These are phyloP conservation scores for Solanum chacoense DNA, from an alignment of 305 asterid species.

Conservation along the genomic window DNA sequence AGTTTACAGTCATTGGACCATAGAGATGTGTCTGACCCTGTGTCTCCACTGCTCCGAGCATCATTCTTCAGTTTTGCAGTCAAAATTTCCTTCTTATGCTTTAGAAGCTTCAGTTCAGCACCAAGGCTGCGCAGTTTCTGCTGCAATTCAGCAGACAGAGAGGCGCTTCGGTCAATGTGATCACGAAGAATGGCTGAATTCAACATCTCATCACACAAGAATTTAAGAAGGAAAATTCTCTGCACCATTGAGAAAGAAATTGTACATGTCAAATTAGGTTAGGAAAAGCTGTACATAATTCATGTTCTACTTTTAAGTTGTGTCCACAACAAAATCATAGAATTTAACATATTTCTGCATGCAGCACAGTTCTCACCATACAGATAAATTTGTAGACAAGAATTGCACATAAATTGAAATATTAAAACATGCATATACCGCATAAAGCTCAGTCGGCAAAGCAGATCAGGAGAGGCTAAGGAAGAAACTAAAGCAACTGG, in stretches of 20 bases:
- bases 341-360: neutral
- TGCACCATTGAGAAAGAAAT: conserved; percentile 32
- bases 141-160: conserved; percentile 61
- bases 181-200: conserved; percentile 61
- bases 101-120: conserved; percentile 49
- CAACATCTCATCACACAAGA: conserved; percentile 75
- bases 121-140: conserved; percentile 56
- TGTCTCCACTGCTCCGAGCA: conserved; percentile 34
- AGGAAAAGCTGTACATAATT: neutral
- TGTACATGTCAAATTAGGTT: neutral
- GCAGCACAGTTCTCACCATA: neutral
- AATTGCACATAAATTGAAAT: neutral
- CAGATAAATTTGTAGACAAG: neutral
- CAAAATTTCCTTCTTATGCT: conserved; percentile 48
- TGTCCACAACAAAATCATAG: neutral
- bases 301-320: neutral
- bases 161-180: conserved; percentile 61
- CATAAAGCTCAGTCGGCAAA: neutral
- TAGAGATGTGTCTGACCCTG: conserved; percentile 38
- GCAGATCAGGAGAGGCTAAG: neutral
- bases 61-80: conserved; percentile 39
- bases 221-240: conserved; percentile 76
- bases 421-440: neutral
- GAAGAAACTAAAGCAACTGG: neutral
- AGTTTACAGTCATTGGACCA: conserved; percentile 26